Evolutionary conservation across 345 rosid species (phyloP), one percentile per base, ranked within the genome.

Genomic region (Streptanthus diversifolius): DNA sequence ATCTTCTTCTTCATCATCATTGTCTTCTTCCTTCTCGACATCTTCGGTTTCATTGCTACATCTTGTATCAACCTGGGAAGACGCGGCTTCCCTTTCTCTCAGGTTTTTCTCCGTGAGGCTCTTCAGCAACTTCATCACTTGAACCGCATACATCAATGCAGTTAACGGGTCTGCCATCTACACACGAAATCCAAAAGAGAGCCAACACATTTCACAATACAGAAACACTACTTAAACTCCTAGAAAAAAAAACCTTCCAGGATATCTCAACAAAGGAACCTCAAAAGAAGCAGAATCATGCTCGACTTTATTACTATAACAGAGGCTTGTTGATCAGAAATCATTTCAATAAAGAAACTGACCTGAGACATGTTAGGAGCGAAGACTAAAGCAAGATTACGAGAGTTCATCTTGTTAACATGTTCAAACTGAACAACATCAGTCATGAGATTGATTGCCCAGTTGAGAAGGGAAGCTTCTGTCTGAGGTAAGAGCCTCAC

Each of bases 361-460:
- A 91, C 99, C 79, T 95, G 93, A 56, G 99, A 88, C 99, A 93
- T 95, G 82, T 95, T 95, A 17, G 99, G 99, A 19, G 99, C 98
- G 54, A 95, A 95, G 44, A 95, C 98, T 77, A 95, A 85, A 4
- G 99, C 99, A 7, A 95, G 79, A 68, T 95, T 95, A 24, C 97
- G 96, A 13, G 99, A 88, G 77, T 95, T 95, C 99, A 95, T 95
- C 89, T 90, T 91, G 82, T 95, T 95, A 24, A 85, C 59, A 82
- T 85, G 82, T 45, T 91, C 96, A 73, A 85, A 71, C 79, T 90
- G 90, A 19, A 85, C 88, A 53, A 95, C 93, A 85, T 95, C 99
- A 41, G 98, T 97, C 99, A 95, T 95, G 41, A 95, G 83, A 81
- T 95, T 95, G 60, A 95, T 33, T 0, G 96, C 89, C 96, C 98